A percentile compares a stretch with the other conserved stretches of the same genome.
Conservation (phyloP, 78 protist species). For the Dictyostelium purpureum region DNA sequence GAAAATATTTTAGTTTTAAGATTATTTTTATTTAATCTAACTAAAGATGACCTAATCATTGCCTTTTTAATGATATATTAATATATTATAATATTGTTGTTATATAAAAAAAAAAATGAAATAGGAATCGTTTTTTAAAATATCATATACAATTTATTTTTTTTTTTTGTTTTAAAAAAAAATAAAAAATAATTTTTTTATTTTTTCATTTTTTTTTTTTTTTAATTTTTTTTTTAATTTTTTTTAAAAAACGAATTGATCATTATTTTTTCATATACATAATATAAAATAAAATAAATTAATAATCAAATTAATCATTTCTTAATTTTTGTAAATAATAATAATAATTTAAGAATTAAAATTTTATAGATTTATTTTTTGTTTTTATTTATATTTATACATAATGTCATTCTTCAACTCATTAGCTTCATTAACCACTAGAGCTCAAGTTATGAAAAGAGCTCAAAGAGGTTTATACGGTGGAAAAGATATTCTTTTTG, state of each 20-base stretch:
- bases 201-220: background rate
- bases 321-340: too few species aligned
- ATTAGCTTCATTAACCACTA: background rate
- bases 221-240: background rate
- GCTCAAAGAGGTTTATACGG: slow-evolving; percentile 73
- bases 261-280: background rate
- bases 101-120: background rate
- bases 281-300: background rate
- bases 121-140: too few species aligned
- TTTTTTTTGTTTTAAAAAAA: background rate
- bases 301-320: too few species aligned
- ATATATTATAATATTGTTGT: background rate
- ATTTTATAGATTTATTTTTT: too few species aligned
- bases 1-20: background rate
- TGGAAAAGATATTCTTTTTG: slow-evolving; percentile 41
- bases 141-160: background rate
- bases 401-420: background rate
- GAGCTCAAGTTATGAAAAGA: slow-evolving; percentile 30
- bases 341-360: too few species aligned
- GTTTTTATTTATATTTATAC: background rate
- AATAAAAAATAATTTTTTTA: background rate
- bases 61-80: background rate
- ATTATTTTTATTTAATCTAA: background rate
- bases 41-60: background rate
- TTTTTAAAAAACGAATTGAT: background rate